Conservation (phyloP, 352 stramenopile genomes). For the Elongisporangium senticosum region DNA sequence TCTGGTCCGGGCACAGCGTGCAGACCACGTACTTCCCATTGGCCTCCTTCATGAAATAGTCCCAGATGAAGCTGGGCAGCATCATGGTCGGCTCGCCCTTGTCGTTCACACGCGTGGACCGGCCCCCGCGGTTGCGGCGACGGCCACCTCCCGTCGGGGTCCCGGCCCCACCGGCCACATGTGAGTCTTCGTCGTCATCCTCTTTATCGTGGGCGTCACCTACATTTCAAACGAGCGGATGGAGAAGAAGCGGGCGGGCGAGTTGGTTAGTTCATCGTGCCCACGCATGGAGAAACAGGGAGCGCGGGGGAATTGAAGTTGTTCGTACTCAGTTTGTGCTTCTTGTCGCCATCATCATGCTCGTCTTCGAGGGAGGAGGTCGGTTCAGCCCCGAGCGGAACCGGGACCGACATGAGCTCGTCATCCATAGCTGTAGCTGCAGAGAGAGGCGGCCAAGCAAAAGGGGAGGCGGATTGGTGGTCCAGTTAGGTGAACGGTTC, state of each 20-base stretch:
- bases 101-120: constrained; percentile 23
- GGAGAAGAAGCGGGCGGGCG: not conserved
- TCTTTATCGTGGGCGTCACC: constrained; percentile 3
- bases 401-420: constrained; percentile 13
- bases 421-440: constrained; percentile 10
- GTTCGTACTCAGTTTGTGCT: constrained; percentile 2
- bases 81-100: constrained; percentile 60
- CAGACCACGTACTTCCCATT: constrained; percentile 78
- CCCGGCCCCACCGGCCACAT: not conserved
- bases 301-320: not conserved
- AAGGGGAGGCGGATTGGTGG: not conserved
- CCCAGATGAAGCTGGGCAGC: constrained; percentile 79
- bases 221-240: not conserved
- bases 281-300: not conserved
- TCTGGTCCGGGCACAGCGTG: constrained; percentile 58
- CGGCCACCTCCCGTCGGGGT: constrained; percentile 4
- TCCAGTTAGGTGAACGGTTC: not conserved
- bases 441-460: not conserved
- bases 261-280: not conserved
- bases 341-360: constrained; percentile 7
- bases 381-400: constrained; percentile 7
- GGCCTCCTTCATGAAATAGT: constrained; percentile 77
- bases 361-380: not conserved
- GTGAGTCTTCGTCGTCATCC: constrained; percentile 1
- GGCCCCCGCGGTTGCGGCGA: constrained; percentile 7